phyloP scores from a whole-genome alignment of 2,329 filamentous ascomycete species.

The Ophiocordyceps sinensis region DNA sequence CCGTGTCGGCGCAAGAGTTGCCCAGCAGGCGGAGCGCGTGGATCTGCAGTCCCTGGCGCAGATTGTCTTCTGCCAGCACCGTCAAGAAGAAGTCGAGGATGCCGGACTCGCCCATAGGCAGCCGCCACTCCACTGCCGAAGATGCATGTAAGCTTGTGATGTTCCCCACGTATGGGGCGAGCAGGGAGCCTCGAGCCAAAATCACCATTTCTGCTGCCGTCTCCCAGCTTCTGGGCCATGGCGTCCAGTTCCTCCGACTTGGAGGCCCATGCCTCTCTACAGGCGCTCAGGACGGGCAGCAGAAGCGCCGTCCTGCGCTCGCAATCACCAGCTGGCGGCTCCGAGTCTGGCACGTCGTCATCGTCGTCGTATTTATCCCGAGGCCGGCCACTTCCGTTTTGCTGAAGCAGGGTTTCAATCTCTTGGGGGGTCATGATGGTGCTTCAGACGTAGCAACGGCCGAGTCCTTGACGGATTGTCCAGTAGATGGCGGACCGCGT shows the following conservation, averaged over 20 bases:
- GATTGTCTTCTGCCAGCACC: constrained; percentile 23
- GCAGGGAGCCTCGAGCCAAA: constrained; percentile 1
- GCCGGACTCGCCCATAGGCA: constrained; percentile 41
- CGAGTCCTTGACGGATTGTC: too few relatives aligned
- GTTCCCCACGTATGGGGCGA: too few relatives aligned
- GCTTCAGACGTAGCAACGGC: too few relatives aligned
- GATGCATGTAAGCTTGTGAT: background rate
- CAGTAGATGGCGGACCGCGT: too few relatives aligned
- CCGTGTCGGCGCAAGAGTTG: constrained; percentile 49
- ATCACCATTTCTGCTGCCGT: constrained; percentile 42
- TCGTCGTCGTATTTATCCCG: constrained; percentile 13
- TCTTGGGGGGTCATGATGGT: constrained; percentile 20
- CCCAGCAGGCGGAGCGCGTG: constrained; percentile 44
- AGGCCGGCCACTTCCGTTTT: constrained; percentile 14
- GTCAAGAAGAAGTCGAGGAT: constrained; percentile 41
- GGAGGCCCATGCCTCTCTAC: constrained; percentile 25
- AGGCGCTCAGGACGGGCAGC: constrained; percentile 21
- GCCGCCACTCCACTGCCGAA: constrained; percentile 36
- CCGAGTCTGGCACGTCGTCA: constrained; percentile 1
- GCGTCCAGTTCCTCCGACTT: constrained; percentile 26
- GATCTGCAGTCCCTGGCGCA: constrained; percentile 29
- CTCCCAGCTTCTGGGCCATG: constrained; percentile 36
- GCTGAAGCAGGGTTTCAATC: constrained; percentile 20
- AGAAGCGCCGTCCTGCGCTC: constrained; percentile 17
- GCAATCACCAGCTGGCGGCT: constrained; percentile 8